These are phyloP conservation scores for Rhodotorula sp. DNA, from an alignment of 1,284 basidiomycete species.

Conservation along the genomic window DNA sequence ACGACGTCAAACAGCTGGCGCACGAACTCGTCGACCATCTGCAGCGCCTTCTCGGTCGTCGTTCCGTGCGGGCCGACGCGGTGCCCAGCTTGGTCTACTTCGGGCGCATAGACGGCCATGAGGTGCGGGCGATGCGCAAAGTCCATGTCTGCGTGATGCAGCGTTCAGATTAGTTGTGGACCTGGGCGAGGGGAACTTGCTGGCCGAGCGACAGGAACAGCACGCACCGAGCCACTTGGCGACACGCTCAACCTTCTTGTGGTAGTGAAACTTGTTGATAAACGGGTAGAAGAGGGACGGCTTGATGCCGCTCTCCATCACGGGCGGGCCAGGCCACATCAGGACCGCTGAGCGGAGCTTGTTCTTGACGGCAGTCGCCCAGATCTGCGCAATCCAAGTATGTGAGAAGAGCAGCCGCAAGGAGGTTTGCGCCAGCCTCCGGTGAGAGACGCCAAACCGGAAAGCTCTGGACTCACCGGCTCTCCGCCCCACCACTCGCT, in stretches of 20 bases:
- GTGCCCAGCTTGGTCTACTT: conserved; percentile 64
- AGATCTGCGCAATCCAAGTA: conserved; percentile 61
- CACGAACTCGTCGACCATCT: conserved; percentile 72
- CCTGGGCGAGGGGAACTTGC: neutral
- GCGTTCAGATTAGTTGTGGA: neutral
- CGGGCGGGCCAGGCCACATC: conserved; percentile 72
- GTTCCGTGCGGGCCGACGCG: conserved; percentile 69
- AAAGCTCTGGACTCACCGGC: conserved; percentile 60
- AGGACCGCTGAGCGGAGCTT: conserved; percentile 77
- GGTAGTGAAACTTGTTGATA: conserved; percentile 64
- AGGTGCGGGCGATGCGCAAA: conserved; percentile 37
- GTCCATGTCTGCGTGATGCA: conserved; percentile 24
- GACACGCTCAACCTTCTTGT: conserved; percentile 71
- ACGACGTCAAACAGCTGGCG: conserved; percentile 65
- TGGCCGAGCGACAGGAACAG: conserved; percentile 49
- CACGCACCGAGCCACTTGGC: conserved; percentile 48
- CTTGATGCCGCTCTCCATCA: conserved; percentile 63
- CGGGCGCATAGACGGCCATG: conserved; percentile 68
- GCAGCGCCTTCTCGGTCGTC: conserved; percentile 68
- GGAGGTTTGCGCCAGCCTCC: neutral
- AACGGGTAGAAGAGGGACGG: conserved; percentile 64
- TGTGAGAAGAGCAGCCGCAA: neutral
- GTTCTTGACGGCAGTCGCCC: conserved; percentile 76
- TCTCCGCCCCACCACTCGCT: conserved; percentile 82
- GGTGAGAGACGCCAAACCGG: neutral